Evolutionary conservation across 1,284 basidiomycete species (phyloP).

Genomic region (Phellopilus nigrolimitatus): DNA sequence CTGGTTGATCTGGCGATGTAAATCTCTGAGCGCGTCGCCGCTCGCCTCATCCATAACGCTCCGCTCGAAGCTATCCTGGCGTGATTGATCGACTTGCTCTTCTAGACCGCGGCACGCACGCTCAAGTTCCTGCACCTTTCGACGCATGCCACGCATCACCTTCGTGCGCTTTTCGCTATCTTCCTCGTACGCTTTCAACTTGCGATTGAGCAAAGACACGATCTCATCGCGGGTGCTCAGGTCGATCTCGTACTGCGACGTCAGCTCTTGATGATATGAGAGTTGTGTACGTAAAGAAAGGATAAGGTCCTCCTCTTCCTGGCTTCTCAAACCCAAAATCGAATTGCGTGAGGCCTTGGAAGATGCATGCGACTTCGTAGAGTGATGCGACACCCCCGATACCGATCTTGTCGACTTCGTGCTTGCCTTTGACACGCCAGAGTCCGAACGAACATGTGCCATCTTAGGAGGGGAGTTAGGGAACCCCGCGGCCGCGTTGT

Average conservation of each 20-base stretch:
- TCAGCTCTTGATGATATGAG: conserved; percentile 62
- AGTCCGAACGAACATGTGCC: conserved; percentile 52
- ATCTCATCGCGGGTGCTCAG: conserved; percentile 65
- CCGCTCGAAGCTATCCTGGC: conserved; percentile 64
- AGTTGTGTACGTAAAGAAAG: conserved; percentile 68
- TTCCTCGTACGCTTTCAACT: conserved; percentile 48
- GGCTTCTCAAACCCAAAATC: neutral
- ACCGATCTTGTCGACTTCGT: conserved; percentile 11
- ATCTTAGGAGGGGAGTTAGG: conserved; percentile 57
- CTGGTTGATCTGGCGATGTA: conserved; percentile 58
- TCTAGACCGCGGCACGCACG: conserved; percentile 56
- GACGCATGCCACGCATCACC: conserved; percentile 58
- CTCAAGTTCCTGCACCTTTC: conserved; percentile 68
- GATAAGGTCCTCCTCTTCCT: conserved; percentile 60
- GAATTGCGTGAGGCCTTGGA: neutral
- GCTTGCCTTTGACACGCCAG: conserved; percentile 29
- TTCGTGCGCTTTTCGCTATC: conserved; percentile 54
- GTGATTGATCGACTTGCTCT: conserved; percentile 61
- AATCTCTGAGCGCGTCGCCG: conserved; percentile 57
- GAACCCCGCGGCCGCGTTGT: conserved; percentile 64
- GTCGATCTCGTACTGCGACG: conserved; percentile 69
- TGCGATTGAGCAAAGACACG: conserved; percentile 52
- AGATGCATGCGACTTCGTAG: conserved; percentile 9
- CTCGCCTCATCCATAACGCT: conserved; percentile 77
- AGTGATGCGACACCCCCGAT: conserved; percentile 12